Evolutionary conservation across 2,329 filamentous ascomycete species (phyloP).

Genomic region (Trichoderma sp.): DNA sequence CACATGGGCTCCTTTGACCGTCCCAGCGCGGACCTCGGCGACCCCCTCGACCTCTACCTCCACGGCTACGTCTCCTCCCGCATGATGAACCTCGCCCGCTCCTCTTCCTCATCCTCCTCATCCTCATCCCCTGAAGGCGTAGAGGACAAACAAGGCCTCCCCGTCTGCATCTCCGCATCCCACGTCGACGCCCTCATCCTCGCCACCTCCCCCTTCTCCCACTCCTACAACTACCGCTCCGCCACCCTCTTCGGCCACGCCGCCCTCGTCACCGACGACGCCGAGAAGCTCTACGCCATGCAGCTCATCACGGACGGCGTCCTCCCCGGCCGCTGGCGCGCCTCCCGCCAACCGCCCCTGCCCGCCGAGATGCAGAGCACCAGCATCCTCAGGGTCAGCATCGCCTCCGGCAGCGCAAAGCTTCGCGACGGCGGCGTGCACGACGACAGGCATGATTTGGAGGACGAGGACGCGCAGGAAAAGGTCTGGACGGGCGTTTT

Average conservation of each 20-base stretch:
- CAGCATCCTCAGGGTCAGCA: conserved; percentile 67
- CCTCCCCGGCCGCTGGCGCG: conserved; percentile 67
- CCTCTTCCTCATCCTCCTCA: not conserved
- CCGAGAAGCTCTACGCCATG: conserved; percentile 79
- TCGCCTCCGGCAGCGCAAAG: conserved; percentile 76
- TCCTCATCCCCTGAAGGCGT: too few relatives aligned
- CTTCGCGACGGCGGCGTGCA: conserved; percentile 64
- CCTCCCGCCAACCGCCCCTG: conserved; percentile 70
- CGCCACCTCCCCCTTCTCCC: conserved; percentile 74
- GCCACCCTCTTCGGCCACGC: conserved; percentile 78
- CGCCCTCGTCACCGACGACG: conserved; percentile 62
- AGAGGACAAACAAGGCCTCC: conserved; percentile 56
- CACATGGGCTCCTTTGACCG: conserved; percentile 72
- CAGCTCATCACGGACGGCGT: conserved; percentile 75
- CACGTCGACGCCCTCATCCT: conserved; percentile 80
- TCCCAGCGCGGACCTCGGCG: conserved; percentile 61
- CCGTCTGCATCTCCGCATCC: conserved; percentile 71
- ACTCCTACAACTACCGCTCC: conserved; percentile 86
- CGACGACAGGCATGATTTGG: conserved; percentile 55
- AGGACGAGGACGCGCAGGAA: conserved; percentile 46
- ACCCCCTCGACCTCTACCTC: conserved; percentile 75
- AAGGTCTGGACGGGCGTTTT: conserved; percentile 60
- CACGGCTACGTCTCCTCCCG: conserved; percentile 83
- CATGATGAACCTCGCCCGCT: conserved; percentile 66
- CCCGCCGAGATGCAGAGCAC: conserved; percentile 75